These are phyloP conservation scores for Ophiosphaerella narmari DNA, from an alignment of 2,329 filamentous ascomycete genomes.

Conservation along the genomic window DNA sequence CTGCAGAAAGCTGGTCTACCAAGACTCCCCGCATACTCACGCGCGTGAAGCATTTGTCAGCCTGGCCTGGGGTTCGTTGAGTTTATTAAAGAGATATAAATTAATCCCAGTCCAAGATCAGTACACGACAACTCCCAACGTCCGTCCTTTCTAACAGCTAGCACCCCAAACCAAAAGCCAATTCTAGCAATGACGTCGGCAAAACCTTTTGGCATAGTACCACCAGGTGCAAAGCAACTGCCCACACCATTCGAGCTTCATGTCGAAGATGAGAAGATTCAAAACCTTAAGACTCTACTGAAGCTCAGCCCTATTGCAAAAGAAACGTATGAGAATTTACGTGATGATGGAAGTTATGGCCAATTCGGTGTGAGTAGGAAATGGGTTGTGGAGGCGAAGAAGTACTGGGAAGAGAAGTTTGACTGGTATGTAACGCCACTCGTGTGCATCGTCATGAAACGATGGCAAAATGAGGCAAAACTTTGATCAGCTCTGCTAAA, in stretches of 20 bases:
- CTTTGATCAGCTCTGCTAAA: background rate
- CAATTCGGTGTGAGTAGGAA: slow-evolving; percentile 38
- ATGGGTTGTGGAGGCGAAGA: slow-evolving; percentile 38
- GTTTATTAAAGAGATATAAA: too few relatives aligned
- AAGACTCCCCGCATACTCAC: too few relatives aligned
- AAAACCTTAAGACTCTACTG: slow-evolving; percentile 36
- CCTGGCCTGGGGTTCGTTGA: too few relatives aligned
- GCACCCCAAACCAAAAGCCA: background rate
- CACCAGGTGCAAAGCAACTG: slow-evolving; percentile 17
- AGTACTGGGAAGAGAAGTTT: slow-evolving; percentile 38
- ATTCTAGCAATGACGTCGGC: slow-evolving; percentile 18
- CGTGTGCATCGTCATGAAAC: background rate
- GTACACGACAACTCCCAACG: too few relatives aligned
- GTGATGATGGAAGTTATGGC: slow-evolving; percentile 28
- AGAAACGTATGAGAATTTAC: slow-evolving; percentile 35
- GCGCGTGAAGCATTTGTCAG: too few relatives aligned
- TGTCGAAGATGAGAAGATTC: slow-evolving; percentile 32
- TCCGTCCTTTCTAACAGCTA: too few relatives aligned
- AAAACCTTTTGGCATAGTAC: slow-evolving; percentile 20
- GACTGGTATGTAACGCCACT: slow-evolving; percentile 31
- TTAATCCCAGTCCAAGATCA: too few relatives aligned
- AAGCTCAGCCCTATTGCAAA: slow-evolving; percentile 36
- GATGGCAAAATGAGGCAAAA: too few relatives aligned
- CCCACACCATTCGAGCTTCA: slow-evolving; percentile 31
- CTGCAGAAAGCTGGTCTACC: too few relatives aligned